Conservation (phyloP, 805 yeast species). For the Ogataea glucozyma region DNA sequence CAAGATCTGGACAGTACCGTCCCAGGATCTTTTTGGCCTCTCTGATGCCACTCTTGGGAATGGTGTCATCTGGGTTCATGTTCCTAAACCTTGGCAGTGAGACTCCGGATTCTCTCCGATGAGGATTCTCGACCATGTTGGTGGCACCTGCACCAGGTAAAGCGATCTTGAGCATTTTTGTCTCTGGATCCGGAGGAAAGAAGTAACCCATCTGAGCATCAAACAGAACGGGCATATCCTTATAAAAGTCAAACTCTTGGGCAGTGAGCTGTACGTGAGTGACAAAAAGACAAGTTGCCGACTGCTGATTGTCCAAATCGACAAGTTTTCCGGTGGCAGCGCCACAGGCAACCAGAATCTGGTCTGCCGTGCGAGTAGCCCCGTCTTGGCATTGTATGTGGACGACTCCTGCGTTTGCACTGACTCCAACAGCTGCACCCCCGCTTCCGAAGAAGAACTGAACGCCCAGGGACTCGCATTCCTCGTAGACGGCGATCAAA, state of each 20-base stretch:
- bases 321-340: constrained; percentile 40
- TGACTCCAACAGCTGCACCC: constrained; percentile 14
- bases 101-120: constrained; percentile 22
- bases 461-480: constrained; percentile 22
- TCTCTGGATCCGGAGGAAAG: constrained; percentile 47
- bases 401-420: neutral
- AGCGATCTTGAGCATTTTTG: constrained; percentile 40
- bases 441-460: constrained; percentile 24
- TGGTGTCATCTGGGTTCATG: constrained; percentile 29
- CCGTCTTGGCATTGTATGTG: constrained; percentile 28
- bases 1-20: constrained; percentile 39
- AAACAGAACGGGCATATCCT: constrained; percentile 44
- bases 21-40: constrained; percentile 32
- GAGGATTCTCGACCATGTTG: constrained; percentile 30
- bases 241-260: constrained; percentile 37
- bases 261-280: constrained; percentile 39
- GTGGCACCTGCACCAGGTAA: constrained; percentile 33
- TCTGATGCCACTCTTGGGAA: constrained; percentile 34
- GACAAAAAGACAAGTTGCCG: constrained; percentile 36
- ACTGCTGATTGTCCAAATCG: constrained; percentile 15
- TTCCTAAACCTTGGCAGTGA: constrained; percentile 31
- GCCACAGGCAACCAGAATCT: constrained; percentile 39
- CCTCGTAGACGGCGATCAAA: constrained; percentile 23
- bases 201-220: constrained; percentile 45
- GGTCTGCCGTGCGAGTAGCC: constrained; percentile 28